Base-by-base conservation (phyloP, 106 monocot species). In the Ottelia alismoides region DNA sequence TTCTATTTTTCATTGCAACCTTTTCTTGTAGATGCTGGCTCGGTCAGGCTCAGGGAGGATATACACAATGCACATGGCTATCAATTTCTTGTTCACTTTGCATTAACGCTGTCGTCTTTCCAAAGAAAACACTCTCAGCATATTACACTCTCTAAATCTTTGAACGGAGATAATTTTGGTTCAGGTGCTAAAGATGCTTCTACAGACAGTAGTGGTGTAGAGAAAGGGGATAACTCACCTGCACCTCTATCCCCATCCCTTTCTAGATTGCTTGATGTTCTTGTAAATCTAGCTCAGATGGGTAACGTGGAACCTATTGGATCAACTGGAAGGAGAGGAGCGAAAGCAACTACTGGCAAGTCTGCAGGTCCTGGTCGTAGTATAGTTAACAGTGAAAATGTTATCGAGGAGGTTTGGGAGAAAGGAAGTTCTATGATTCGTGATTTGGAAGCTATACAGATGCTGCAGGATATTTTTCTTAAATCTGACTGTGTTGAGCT, bases 21-120 rank as follows among this genome's bases (percentile, higher is more conserved):
- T 7, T 43, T 43, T 43, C 40, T 43, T 7, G 16, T 43, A 43
- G 40, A 43, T 25, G 72, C 82, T 65, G 88, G 88, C 28, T 45
- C 69, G 20, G 52, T 73, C 56, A 75, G 63, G 31, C 79, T 88
- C 25, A 65, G 76, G 62, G 88, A 88, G 66, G 88, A 88, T 60
- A 88, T 88, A 72, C 88, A 88, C 45, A 88, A 88, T 76, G 88
- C 88, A 21, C 88, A 88, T 71, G 88, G 88, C n/a, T 88, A 82
- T 54, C 88, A 88, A 51, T 88, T 70, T 70, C 78, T 88, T 35
- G 88, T 88, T 66, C 88, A 88, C 63, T 88, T 88, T 78, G 88
- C 82, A 26, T 65, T 88, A 50, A 78, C 65, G 45, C 64, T 88
- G 43, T 82, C 82, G 28, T 53, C 75, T 21, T 76, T 76, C 0